Evolutionary conservation across 1,284 basidiomycete genomes (phyloP), one percentile per base, ranked within the genome.

Genomic region (Coniferiporia sulphurascens): DNA sequence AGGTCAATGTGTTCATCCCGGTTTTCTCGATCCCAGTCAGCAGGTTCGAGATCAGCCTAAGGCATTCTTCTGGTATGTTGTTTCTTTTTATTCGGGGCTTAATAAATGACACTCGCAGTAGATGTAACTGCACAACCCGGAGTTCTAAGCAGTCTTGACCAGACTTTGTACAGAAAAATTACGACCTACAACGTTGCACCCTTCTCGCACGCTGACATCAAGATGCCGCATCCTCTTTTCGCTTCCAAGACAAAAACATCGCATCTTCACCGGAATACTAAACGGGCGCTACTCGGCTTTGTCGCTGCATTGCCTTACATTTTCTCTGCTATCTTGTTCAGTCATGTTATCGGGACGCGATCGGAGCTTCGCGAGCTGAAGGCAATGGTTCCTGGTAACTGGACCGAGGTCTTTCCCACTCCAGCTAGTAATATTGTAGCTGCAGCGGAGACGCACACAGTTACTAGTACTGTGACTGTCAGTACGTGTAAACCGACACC

Each of bases 1-100:
- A 73, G 68, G 64, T 65, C 65, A 48, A 70, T 64, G 38, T 89
- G 19, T 72, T 88, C 51, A 68, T 91, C 49, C 89, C 88, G 3
- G 81, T 81, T 15, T 91, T 91, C 67, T 71, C 81, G 5, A 70
- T 88, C 21, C 81, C 86, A 10, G 75, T 91, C 49, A 84, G 84
- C 36, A 76, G 78, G 65, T 72, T 89, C 61, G 83, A 86, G 65
- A 84, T 88, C 4, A 74, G 75, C 38, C 69, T 91, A 48, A 81
- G 83, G 56, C 68, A 70, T 34, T 70, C 74, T 61, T 67, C 75
- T 66, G 85, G 87, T 86, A 69, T 62, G 79, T 68, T 51, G 21
- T 52, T 60, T n/a, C 19, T 32, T 53, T 59, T 45, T 22, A 10
- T 27, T n/a, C 13, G 38, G n/a, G 12, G 4, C 22, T 27, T 27